Base-by-base conservation (phyloP, 2,329 filamentous ascomycete species). In the Aspergillus aculeatus region DNA sequence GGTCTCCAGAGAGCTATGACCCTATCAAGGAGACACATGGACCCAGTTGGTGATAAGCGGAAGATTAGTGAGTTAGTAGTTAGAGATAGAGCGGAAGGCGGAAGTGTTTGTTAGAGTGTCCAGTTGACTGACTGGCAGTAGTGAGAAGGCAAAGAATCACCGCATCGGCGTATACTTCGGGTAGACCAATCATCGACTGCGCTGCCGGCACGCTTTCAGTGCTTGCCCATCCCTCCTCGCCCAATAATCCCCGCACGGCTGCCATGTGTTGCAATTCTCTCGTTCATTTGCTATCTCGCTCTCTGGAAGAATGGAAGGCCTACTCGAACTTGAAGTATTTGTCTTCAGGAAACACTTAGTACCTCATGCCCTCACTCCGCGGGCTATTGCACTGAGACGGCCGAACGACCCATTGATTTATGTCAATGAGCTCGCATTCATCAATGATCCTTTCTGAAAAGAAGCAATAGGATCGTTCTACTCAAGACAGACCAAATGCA, bases 11-110 rank as follows among this genome's bases (percentile, higher is more conserved):
- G 51, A 54, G 50, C 24, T 56, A 57, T 62, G 56, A 61, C 64
- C 72, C 72, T 74, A 74, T 74, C 73, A 74, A 57, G 56, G 53
- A 47, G 29, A 73, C 73, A 75, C 73, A 74, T 74, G 73, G 70
- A 65, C 63, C 55, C 24, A 35, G 12, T 35, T 12, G 51, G 26
- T 19, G 54, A 56, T 50, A 51, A 55, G 31, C 47, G 16, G 47
- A 48, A 54, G 38, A 14, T 19, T 48, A 38, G 55, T 53, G 56
- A 58, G 26, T 9, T 26, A 9, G 26, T 26, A 7, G 26, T 29
- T 26, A 26, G 24, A 26, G 24, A 26, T 26, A 7, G 24, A 7
- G 24, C 7, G 24, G 24, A 26, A 26, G 24, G 24, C 6, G 24
- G 24, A 26, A 26, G 21, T 21, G 21, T 21, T 21, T 21, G 21